Evolutionary conservation across 73 alveolate species (phyloP).

Genomic region (Paraurostyla sp.): DNA sequence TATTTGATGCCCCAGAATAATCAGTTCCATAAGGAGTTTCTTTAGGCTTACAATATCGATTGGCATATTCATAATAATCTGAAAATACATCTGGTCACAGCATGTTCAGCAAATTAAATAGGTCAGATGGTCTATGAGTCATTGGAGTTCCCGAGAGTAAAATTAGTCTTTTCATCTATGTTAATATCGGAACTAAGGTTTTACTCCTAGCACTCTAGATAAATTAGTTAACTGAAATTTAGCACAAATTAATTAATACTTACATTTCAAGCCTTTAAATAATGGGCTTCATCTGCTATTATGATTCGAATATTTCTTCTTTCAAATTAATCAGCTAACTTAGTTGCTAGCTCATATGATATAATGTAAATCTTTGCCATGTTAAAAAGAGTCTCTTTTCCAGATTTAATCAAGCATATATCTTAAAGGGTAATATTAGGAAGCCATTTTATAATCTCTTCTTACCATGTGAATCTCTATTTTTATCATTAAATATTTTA

Average conservation of each 20-base stretch:
- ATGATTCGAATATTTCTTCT: constrained; percentile 82
- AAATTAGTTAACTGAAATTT: constrained; percentile 71
- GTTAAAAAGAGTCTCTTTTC: constrained; percentile 79
- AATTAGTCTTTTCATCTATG: constrained; percentile 85
- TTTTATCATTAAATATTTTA: not conserved
- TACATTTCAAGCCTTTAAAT: constrained; percentile 85
- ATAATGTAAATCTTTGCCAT: constrained; percentile 87
- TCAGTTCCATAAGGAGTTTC: constrained; percentile 79
- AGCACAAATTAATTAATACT: no score
- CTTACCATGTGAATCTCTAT: constrained; percentile 92
- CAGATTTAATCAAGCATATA: constrained; percentile 76
- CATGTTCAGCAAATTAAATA: constrained; percentile 87
- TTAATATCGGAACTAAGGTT: constrained; percentile 87
- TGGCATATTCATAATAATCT: constrained; percentile 86
- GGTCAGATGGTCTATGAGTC: constrained; percentile 94
- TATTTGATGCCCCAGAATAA: constrained; percentile 94
- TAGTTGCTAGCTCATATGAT: constrained; percentile 92
- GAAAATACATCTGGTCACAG: constrained; percentile 94
- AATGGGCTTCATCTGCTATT: constrained; percentile 98
- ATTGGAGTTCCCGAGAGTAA: constrained; percentile 97
- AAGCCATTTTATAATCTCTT: constrained; percentile 93
- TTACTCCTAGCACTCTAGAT: constrained; percentile 84
- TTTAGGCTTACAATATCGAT: constrained; percentile 96
- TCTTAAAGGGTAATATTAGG: constrained; percentile 72
- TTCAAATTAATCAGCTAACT: constrained; percentile 75